Base-by-base conservation (phyloP, 495 filamentous ascomycete genomes). In the Aspergillus kassunensis region DNA sequence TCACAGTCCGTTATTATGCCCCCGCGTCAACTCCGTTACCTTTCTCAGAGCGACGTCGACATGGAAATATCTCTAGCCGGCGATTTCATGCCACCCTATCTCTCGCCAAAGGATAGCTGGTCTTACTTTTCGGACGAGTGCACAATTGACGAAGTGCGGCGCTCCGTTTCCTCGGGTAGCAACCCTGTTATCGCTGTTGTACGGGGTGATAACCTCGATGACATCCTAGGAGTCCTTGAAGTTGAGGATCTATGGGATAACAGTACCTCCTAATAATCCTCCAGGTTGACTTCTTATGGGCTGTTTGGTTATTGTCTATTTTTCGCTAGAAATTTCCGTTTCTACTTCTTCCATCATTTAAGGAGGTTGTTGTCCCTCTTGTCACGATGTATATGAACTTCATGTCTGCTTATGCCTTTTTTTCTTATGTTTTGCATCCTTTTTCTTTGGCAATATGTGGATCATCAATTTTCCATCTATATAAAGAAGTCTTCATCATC, bases 11-110 rank as follows among this genome's bases (percentile, higher is more conserved):
- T 66, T 15, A 63, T 76, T 20, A 58, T 74, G 7, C 67, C 71
- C 1, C 73, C 73, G 2, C 62, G 62, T 4, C 57, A 65, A 8
- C 57, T 73, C 42, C 69, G 71, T 24, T 59, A 65, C 0, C 60
- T 76, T 13, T 67, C 69, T 0, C 62, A 52, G 19, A 54, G 52
- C 25, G 56, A 73, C 41, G 63, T 74, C 40, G 70, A 76, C 27
- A 57, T 68, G 51, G 49, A 56, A 10, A 51, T 73, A 6, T 63
- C 62, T 1, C 57, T 64, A 0, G 53, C 62, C 5, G 18, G 58
- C 10, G 57, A 54, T 8, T 47, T 61, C 2, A 50, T 53, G 6
- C 45, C 54, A 8, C 52, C 64, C 6, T 58, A 69, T 11, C n/a
- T 59, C 11, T 61, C 70, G 3, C 29, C 59, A 9, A 59, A 51